phyloP scores from a whole-genome alignment of 345 rosid genomes.

The thale cress (Arabidopsis thaliana) region TAIR10.1 NC_003070.9:20544001-20544500 shows the following conservation, averaged over 20 bases:
- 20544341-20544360: slow-evolving; percentile 65
- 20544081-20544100: slow-evolving; percentile 44
- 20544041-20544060: slow-evolving; percentile 31
- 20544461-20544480: background rate
- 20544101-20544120: slow-evolving; percentile 55
- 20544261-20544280: slow-evolving; percentile 26
- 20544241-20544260: slow-evolving; percentile 33
- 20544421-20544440: slow-evolving; percentile 1
- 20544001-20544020: slow-evolving; percentile 66
- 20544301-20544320: slow-evolving; percentile 34
- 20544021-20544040: slow-evolving; percentile 61
- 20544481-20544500: slow-evolving; percentile 29
- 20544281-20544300: slow-evolving; percentile 25
- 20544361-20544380: slow-evolving; percentile 43
- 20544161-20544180: slow-evolving; percentile 50
- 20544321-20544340: slow-evolving; percentile 47
- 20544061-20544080: slow-evolving; percentile 45
- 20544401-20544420: slow-evolving; percentile 13
- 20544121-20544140: slow-evolving; percentile 55
- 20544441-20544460: slow-evolving; percentile 5
- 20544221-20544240: slow-evolving; percentile 31
- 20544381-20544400: slow-evolving; percentile 48
- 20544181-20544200: slow-evolving; percentile 42
- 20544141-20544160: slow-evolving; percentile 60
- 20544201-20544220: slow-evolving; percentile 37